These are phyloP conservation scores for Immersiporthe knoxdaviesiana DNA, from an alignment of 2,329 filamentous ascomycete genomes.

Conservation along the genomic window DNA sequence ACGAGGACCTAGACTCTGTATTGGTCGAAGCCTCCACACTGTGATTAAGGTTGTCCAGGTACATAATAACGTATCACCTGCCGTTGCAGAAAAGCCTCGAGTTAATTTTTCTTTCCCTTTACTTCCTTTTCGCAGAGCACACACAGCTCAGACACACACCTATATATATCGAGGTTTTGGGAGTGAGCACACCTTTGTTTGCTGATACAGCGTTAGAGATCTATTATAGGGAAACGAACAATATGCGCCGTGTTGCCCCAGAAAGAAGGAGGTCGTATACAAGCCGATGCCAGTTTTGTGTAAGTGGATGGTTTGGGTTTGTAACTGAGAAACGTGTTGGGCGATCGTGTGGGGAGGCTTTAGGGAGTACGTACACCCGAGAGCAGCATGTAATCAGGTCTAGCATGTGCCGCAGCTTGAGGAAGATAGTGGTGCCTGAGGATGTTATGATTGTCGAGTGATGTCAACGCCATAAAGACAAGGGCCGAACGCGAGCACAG, in stretches of 20 bases:
- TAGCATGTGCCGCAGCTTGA: not conserved
- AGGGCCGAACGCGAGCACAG: not conserved
- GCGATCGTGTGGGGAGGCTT: not conserved
- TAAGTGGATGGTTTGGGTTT: not conserved
- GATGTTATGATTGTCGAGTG: not conserved
- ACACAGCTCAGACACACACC: not conserved
- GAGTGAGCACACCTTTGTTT: not conserved
- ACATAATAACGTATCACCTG: constrained; percentile 5
- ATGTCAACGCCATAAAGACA: not conserved
- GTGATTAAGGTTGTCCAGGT: constrained; percentile 14
- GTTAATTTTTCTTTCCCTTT: too few relatives aligned
- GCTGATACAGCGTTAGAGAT: not conserved
- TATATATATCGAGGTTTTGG: not conserved
- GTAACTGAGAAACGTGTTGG: not conserved
- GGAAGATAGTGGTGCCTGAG: not conserved
- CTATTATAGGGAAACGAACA: not conserved
- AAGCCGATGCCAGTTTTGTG: not conserved
- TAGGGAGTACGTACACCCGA: not conserved
- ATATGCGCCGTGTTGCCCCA: not conserved
- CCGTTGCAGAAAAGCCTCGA: constrained; percentile 5
- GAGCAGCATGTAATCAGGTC: not conserved
- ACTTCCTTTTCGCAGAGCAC: not conserved
- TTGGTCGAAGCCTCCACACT: constrained; percentile 13
- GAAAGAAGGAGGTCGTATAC: not conserved
- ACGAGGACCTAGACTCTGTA: constrained; percentile 6